phyloP scores from a whole-genome alignment of 805 yeast species.

The Phaffomyces antillensis region DNA sequence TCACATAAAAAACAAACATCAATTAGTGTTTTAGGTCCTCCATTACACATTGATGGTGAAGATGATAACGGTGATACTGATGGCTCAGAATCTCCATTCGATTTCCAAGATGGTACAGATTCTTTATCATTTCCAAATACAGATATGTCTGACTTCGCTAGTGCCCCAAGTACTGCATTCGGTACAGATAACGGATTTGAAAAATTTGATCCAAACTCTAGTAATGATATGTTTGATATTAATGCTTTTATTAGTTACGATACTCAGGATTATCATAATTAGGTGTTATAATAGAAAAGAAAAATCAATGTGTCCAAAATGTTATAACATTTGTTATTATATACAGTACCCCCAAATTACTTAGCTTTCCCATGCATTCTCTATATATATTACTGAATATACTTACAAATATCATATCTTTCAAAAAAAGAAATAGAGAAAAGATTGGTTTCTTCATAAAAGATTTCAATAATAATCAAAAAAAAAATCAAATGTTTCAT shows the following conservation, averaged over 20 bases:
- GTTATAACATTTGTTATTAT: no score
- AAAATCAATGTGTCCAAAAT: no score
- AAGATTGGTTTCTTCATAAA: no score
- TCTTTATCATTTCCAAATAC: neutral
- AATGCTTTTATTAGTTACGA: slow-evolving; percentile 18
- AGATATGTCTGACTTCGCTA: neutral
- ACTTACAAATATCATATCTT: no score
- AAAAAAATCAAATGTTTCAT: no score
- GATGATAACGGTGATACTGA: slow-evolving; percentile 6
- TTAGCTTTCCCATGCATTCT: no score
- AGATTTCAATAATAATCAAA: no score
- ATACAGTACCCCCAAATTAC: no score
- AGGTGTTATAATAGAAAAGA: neutral
- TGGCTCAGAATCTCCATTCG: slow-evolving; percentile 8
- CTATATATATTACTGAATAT: no score
- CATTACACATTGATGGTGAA: slow-evolving; percentile 9
- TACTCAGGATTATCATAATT: neutral
- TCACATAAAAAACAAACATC: slow-evolving; percentile 5
- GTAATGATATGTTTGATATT: slow-evolving; percentile 19
- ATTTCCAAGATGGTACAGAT: slow-evolving; percentile 1
- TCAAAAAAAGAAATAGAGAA: no score
- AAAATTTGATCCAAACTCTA: neutral
- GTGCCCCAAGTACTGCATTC: slow-evolving; percentile 2
- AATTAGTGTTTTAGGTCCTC: slow-evolving; percentile 19
- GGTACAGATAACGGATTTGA: neutral